Base-by-base conservation (phyloP, 148 eudicot species). In the Salicornia ramosissima region DNA sequence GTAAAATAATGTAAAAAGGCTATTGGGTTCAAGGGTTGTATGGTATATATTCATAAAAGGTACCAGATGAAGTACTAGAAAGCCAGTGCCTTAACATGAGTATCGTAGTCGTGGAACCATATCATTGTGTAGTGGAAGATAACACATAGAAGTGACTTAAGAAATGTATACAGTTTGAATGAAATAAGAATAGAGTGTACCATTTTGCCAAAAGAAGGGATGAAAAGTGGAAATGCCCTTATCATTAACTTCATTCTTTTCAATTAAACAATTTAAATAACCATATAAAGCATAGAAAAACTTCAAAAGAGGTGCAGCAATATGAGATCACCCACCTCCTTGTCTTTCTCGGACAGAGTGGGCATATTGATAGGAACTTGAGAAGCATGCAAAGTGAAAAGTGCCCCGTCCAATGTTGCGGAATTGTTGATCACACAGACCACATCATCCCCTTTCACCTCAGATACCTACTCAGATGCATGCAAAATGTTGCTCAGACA, bases 361-460 rank as follows among this genome's bases (percentile, higher is more conserved):
- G 98, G 98, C 65, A 90, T 73, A 75, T 94, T 92, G 61, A 94
- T 90, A 65, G 24, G 92, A 78, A 94, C 78, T 84, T 94, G 98
- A 54, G 92, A 88, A 64, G 80, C 98, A 70, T 94, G 98, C 73
- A 94, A 84, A 54, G 98, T 94, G 74, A 87, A 90, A 68, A 94
- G 74, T 58, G 87, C 66, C 65, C 97, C 98, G 63, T 90, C 83
- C 76, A 94, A 69, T 1, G 95, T 90, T 29, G 98, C 97, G 70
- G 95, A 78, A 81, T 94, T 90, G 80, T 94, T 94, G 70, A 88
- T 84, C 64, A 79, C 72, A 74, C 98, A 94, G 69, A 88, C 79
- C 54, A 94, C 96, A 73, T 88, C 90, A 56, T 84, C 84, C 9
- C 89, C 97, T 79, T 86, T 81, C 69, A 83, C 78, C 67, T 90